These are phyloP conservation scores for Xylaria sp. DNA, from an alignment of 2,329 filamentous ascomycete species.

Conservation along the genomic window DNA sequence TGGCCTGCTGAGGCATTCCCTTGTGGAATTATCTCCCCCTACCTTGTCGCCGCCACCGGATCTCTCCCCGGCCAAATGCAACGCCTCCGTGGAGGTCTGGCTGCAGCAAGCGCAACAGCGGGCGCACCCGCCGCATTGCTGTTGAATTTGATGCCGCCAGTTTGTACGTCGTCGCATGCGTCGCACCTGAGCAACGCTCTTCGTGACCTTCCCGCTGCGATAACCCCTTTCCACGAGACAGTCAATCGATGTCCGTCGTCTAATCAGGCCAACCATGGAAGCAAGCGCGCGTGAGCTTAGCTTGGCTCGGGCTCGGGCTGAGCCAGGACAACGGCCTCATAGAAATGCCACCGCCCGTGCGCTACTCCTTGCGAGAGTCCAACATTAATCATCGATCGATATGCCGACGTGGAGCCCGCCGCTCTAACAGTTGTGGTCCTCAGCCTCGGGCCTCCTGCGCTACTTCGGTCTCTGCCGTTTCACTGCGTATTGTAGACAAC, in stretches of 20 bases:
- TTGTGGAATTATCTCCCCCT: conserved; percentile 2
- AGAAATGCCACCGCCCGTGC: conserved; percentile 4
- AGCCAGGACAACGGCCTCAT: conserved; percentile 22
- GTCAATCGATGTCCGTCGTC: background rate
- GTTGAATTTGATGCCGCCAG: conserved; percentile 22
- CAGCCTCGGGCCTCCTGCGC: conserved; percentile 7
- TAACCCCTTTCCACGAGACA: background rate
- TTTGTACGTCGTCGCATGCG: conserved; percentile 11
- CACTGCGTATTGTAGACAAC: conserved; percentile 17
- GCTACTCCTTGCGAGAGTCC: conserved; percentile 13
- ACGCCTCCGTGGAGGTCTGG: conserved; percentile 16
- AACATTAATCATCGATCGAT: conserved; percentile 22
- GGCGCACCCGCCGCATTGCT: conserved; percentile 21
- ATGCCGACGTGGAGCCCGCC: conserved; percentile 23
- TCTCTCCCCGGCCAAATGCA: conserved; percentile 12
- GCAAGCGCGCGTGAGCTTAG: conserved; percentile 25
- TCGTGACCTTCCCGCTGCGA: conserved; percentile 8
- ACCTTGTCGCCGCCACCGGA: conserved; percentile 5
- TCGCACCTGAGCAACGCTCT: conserved; percentile 2
- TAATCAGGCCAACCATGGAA: conserved; percentile 24
- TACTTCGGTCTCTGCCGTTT: conserved; percentile 11
- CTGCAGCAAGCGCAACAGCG: conserved; percentile 10
- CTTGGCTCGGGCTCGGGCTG: conserved; percentile 33
- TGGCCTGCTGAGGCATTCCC: conserved; percentile 9
- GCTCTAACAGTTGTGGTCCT: conserved; percentile 20